Evolutionary conservation across 1,139 yeast genomes (phyloP).

Genomic region (Geotrichum europaeum): DNA sequence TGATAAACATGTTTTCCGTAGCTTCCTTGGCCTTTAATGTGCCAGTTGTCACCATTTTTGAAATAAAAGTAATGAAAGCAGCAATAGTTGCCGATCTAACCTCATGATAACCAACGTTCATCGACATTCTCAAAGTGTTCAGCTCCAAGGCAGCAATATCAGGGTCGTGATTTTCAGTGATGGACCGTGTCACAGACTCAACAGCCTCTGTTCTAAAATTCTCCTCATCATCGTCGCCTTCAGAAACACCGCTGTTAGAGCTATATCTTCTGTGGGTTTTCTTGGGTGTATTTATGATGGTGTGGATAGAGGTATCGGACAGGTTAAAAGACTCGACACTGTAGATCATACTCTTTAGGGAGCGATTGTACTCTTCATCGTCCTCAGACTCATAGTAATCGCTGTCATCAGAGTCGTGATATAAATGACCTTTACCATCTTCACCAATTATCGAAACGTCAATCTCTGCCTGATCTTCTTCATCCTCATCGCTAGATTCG

Average conservation of each 20-base stretch:
- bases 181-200: slow-evolving; percentile 89
- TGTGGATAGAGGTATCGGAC: slow-evolving; percentile 68
- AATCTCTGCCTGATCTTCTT: slow-evolving; percentile 23
- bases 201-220: slow-evolving; percentile 82
- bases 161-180: slow-evolving; percentile 84
- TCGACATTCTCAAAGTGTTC: slow-evolving; percentile 92
- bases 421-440: slow-evolving; percentile 55
- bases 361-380: slow-evolving; percentile 30
- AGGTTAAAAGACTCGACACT: slow-evolving; percentile 58
- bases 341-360: slow-evolving; percentile 40
- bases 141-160: slow-evolving; percentile 90
- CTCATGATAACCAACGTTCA: slow-evolving; percentile 92
- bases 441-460: slow-evolving; percentile 44
- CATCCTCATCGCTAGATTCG: slow-evolving; percentile 29
- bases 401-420: slow-evolving; percentile 44
- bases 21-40: slow-evolving; percentile 75
- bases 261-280: slow-evolving; percentile 15
- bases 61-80: slow-evolving; percentile 63
- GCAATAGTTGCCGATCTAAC: slow-evolving; percentile 76
- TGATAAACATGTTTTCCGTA: slow-evolving; percentile 60
- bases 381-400: slow-evolving; percentile 39
- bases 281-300: slow-evolving; percentile 17
- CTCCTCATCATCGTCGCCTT: slow-evolving; percentile 57
- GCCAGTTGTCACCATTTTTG: slow-evolving; percentile 67
- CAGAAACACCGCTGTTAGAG: slow-evolving; percentile 23